phyloP scores from a whole-genome alignment of 176 grass and related monocot genomes.

The Cocos nucifera region DNA sequence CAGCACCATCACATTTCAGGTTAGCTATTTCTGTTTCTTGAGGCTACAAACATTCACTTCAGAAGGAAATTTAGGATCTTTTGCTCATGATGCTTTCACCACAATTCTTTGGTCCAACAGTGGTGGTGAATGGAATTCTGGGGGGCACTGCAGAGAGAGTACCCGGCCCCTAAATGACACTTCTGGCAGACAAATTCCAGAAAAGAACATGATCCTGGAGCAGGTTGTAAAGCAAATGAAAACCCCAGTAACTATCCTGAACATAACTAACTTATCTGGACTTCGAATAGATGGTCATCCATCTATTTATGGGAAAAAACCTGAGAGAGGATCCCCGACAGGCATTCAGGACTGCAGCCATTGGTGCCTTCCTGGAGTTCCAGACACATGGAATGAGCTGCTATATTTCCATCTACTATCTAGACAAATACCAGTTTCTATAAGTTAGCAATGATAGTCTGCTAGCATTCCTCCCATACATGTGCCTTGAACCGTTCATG shows the following conservation, averaged over 20 bases:
- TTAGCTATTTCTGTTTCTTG: conserved; percentile 14
- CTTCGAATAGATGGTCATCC: conserved; percentile 79
- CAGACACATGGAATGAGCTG: conserved; percentile 71
- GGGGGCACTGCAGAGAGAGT: conserved; percentile 74
- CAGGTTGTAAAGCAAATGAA: conserved; percentile 52
- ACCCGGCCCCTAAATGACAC: conserved; percentile 42
- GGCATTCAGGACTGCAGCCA: conserved; percentile 71
- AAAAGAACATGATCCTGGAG: conserved; percentile 52
- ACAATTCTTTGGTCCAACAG: conserved; percentile 14
- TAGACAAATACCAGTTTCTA: conserved; percentile 15
- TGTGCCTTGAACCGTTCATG: no score
- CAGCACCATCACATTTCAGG: conserved; percentile 86
- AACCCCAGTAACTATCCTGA: conserved; percentile 61
- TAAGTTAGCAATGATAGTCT: conserved; percentile 5
- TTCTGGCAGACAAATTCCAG: conserved; percentile 22
- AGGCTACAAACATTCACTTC: not conserved
- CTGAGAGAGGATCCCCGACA: conserved; percentile 5
- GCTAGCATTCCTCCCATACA: no score
- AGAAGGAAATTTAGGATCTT: no score
- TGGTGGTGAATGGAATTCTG: conserved; percentile 78
- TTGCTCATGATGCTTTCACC: no score
- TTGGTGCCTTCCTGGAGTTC: conserved; percentile 78
- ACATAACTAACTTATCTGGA: conserved; percentile 70
- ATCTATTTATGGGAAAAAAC: conserved; percentile 65
- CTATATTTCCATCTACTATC: conserved; percentile 49